Evolutionary conservation across 176 grass and related monocot species (phyloP), one percentile per base, ranked within the genome.

Genomic region (Musa schizocarpa): DNA sequence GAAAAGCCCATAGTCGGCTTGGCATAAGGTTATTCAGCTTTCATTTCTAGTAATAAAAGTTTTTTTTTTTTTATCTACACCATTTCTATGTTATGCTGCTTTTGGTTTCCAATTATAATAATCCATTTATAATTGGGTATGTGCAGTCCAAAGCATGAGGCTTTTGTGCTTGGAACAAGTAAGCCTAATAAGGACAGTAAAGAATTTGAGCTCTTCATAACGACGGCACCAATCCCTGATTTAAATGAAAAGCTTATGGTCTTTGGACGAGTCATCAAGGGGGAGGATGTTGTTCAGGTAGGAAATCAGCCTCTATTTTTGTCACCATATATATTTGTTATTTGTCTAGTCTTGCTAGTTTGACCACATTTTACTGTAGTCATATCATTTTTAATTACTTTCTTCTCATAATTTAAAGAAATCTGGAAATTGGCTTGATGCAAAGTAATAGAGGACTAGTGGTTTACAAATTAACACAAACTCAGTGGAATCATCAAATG

Each of bases 131-230:
- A 17, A 20, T 19, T 27, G 34, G 19, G n/a, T 81, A 81, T 53
- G 52, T 84, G 43, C 80, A 99, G 95, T 78, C 78, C 90, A 82
- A 94, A 94, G 76, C 95, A 94, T 26, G 86, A 94, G 69, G 88
- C 95, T 5, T 99, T 94, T 77, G 89, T 99, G 88, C 83, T 99
- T 78, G 95, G 90, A 65, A 99, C 95, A 14, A 78, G 86, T 74
- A 94, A 84, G 63, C 11, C 68, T 54, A 87, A 83, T 74, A 78
- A 78, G 72, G 85, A 89, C 63, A 80, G 52, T 76, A 89, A 94
- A 91, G 95, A 88, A 80, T 99, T 99, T 84, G 90, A 99, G 87
- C 50, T 99, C 57, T 94, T 99, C 80, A 99, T 99, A 66, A 99
- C 95, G 0, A 99, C 90, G 11, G 95, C 90, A 71, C 90, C 95